These are phyloP conservation scores for Saccharomycopsis amapae DNA, from an alignment of 805 yeast species.

Conservation along the genomic window DNA sequence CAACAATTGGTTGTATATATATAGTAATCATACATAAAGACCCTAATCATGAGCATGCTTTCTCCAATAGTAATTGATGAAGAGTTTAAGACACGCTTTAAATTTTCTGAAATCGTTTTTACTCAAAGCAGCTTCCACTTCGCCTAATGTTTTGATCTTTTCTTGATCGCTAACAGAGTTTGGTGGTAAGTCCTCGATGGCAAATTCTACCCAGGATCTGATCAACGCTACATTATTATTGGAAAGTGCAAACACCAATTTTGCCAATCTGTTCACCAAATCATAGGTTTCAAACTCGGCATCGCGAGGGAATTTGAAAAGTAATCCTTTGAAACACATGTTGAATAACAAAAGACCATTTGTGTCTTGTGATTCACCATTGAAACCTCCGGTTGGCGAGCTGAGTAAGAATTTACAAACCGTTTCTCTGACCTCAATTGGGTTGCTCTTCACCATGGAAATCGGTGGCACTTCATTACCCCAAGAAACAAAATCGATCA, in stretches of 20 bases:
- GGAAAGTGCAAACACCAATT: slow-evolving; percentile 42
- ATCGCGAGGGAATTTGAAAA: slow-evolving; percentile 64
- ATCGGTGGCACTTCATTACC: slow-evolving; percentile 77
- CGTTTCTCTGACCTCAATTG: slow-evolving; percentile 45
- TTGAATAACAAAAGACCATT: slow-evolving; percentile 32
- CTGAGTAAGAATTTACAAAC: slow-evolving; percentile 38
- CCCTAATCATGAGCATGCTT: slow-evolving; percentile 40
- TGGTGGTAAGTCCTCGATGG: slow-evolving; percentile 51
- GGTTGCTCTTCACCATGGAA: slow-evolving; percentile 51
- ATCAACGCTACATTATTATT: slow-evolving; percentile 32
- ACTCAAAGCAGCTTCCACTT: slow-evolving; percentile 52
- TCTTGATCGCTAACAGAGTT: slow-evolving; percentile 63
- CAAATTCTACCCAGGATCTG: slow-evolving; percentile 51
- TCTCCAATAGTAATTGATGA: slow-evolving; percentile 75
- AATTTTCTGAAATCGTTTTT: slow-evolving; percentile 69
- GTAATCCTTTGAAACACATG: slow-evolving; percentile 56
- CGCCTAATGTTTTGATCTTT: slow-evolving; percentile 50
- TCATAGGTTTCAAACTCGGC: slow-evolving; percentile 69
- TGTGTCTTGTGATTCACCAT: slow-evolving; percentile 4
- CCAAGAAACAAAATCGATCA: slow-evolving; percentile 80
- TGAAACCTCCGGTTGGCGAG: neutral
- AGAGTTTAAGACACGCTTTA: slow-evolving; percentile 65
- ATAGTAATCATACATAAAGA: no score
- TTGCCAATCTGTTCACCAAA: slow-evolving; percentile 55
- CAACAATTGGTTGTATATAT: no score